Evolutionary conservation across 768 basidiomycete genomes (phyloP), one percentile per base, ranked within the genome.

Genomic region (Amylocystis lapponica): DNA sequence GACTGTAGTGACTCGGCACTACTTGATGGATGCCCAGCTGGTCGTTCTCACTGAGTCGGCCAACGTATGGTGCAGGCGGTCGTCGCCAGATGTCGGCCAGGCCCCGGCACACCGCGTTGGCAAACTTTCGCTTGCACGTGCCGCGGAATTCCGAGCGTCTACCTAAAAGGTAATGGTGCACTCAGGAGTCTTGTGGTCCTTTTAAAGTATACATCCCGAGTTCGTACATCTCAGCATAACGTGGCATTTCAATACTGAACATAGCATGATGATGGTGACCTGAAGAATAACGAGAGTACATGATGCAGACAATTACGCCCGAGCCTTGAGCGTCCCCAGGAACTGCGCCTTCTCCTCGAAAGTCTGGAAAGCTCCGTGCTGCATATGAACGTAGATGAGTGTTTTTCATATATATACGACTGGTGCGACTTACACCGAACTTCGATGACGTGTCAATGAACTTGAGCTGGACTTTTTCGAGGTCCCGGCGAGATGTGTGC

Each of bases 361-460:
- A 37, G 92, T 93, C 77, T 98, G 93, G 91, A 94, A 96, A 36
- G 86, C 83, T 59, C 93, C 93, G 62, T 96, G 94, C 87, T 89
- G 52, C 17, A 56, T 36, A 48, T 31, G 9, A 40, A 12, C 14
- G 45, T 54, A 33, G 0, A 19, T 16, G 23, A 36, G 5, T 16
- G 16, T 7, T 14, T 10, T 20, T 20, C 12, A 1, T 19, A 43
- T 36, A 13, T 41, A 22, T 14, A 76, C n/a, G n/a, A n/a, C n/a
- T n/a, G n/a, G n/a, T n/a, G n/a, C n/a, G n/a, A n/a, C 84, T 54
- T 80, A 89, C 87, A 56, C 94, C 92, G 70, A 92, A 93, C 70
- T 96, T 96, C 68, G 90, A 94, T 32, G 92, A 89, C 26, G 95
- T 97, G 63, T 95, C 93, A 78, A 98, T 95, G 75, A 94, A 97